A percentile compares a stretch with the other conserved stretches of the same genome.
Conservation (phyloP, 495 filamentous ascomycete species). For the Neurospora sp. region DNA sequence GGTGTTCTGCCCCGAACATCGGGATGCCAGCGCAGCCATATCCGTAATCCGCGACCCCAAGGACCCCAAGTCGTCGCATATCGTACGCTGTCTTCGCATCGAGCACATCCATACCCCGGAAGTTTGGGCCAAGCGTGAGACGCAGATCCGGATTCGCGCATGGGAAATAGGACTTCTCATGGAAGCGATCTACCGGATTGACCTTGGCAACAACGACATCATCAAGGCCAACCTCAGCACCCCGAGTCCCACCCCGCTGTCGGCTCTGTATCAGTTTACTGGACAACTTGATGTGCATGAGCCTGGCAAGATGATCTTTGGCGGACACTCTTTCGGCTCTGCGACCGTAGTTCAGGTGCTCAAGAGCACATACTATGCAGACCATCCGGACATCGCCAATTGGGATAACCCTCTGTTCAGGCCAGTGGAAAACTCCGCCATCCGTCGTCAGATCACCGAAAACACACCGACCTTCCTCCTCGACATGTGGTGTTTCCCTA, state of each 20-base stretch:
- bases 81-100: conserved; percentile 38
- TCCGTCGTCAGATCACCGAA: conserved; percentile 53
- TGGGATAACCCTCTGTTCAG: conserved; percentile 34
- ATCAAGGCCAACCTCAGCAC: conserved; percentile 35
- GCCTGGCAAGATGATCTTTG: conserved; percentile 62
- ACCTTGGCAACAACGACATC: conserved; percentile 31
- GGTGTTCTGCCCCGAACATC: conserved; percentile 66
- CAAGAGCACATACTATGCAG: conserved; percentile 58
- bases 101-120: conserved; percentile 46
- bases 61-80: conserved; percentile 21
- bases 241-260: conserved; percentile 20
- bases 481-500: conserved; percentile 65
- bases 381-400: conserved; percentile 21
- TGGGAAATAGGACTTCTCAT: conserved; percentile 61
- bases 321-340: conserved; percentile 69
- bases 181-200: conserved; percentile 53
- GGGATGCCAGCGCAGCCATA: conserved; percentile 62
- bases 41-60: conserved; percentile 47
- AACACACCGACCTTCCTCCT: conserved; percentile 51
- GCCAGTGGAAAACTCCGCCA: conserved; percentile 34
- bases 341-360: conserved; percentile 60
- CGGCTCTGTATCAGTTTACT: conserved; percentile 41
- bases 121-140: conserved; percentile 48
- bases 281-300: conserved; percentile 49
- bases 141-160: conserved; percentile 57